Conservation (phyloP, 2,329 filamentous ascomycete genomes). For the Talaromyces amestolkiae region DNA sequence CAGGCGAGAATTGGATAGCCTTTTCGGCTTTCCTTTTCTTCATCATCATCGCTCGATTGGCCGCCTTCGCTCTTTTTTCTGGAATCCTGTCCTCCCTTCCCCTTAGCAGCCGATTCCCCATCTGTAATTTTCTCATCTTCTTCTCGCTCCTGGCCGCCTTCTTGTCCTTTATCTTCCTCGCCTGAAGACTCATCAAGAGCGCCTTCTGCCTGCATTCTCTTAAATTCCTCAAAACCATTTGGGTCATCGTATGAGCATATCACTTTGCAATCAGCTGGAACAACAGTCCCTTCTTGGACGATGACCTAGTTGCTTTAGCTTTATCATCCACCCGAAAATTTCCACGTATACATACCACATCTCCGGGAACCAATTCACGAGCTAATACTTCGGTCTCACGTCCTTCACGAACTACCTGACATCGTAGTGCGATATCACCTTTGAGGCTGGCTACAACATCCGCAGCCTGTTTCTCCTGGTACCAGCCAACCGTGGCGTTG, state of each 20-base stretch:
- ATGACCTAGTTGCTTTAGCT: conserved; percentile 51
- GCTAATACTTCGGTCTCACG: conserved; percentile 64
- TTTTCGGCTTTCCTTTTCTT: conserved; percentile 36
- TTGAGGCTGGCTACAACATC: conserved; percentile 74
- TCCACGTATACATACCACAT: conserved; percentile 57
- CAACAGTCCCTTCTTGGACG: conserved; percentile 68
- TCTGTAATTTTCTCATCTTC: conserved; percentile 20
- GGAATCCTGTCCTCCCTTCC: conserved; percentile 18
- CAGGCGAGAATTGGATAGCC: conserved; percentile 67
- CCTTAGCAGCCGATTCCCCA: conserved; percentile 23
- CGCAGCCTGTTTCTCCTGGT: conserved; percentile 77
- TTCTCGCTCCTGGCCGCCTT: conserved; percentile 55
- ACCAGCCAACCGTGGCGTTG: conserved; percentile 75
- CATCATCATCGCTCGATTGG: conserved; percentile 23
- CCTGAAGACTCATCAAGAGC: conserved; percentile 59
- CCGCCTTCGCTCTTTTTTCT: conserved; percentile 17
- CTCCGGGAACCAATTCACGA: conserved; percentile 71
- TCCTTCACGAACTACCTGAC: conserved; percentile 65
- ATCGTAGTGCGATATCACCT: conserved; percentile 75
- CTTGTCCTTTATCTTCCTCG: conserved; percentile 51
- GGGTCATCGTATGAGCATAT: conserved; percentile 70
- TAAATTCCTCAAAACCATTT: conserved; percentile 66
- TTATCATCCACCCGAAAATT: conserved; percentile 17
- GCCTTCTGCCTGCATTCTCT: conserved; percentile 62
- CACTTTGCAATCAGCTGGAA: conserved; percentile 67